Base-by-base conservation (phyloP, 331 rosid genomes). In the Spiraea crenata region DNA sequence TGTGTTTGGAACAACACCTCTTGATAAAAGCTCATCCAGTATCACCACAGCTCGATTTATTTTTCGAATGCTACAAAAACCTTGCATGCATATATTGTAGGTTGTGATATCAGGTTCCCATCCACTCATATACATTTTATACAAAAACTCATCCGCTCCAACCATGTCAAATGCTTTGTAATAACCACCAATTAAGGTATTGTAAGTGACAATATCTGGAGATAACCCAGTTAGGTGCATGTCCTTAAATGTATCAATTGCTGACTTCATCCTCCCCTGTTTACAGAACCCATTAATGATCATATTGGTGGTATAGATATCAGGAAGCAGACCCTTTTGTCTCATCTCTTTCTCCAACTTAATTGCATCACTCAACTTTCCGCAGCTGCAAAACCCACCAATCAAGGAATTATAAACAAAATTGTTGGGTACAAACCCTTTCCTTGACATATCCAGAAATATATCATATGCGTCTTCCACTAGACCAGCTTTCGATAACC, bases 321-420 rank as follows among this genome's bases (percentile, higher is more conserved):
- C 97, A 2, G 93, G 96, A 81, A 88, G 64, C 74, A 92, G 87
- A 41, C 97, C 96, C 67, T 73, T 85, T 68, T 79, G 72, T 83
- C 78, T 81, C 98, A 92, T 92, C 73, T 85, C 90, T 68, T 78
- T 87, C 82, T 83, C 86, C 82, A 92, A 75, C 63, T 74, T 77
- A 72, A 87, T 57, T 51, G 97, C 96, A 74, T 87, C 86, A 34
- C 57, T 74, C 85, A 93, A 83, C 76, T 57, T 79, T n/a, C 96
- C 91, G 17, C 65, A 42, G 69, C 77, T 62, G 73, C 93, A 89
- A 79, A 84, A 82, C 63, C 95, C 97, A 6, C 77, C 70, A 79
- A 93, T 90, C 82, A 90, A 84, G 78, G 98, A 93, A 81, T 90
- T 93, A 81, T 85, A 89, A 6, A 84, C 83, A 77, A 90, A 90